Evolutionary conservation across 2,329 filamentous ascomycete species (phyloP).

Genomic region (Atkinsonella texensis): DNA sequence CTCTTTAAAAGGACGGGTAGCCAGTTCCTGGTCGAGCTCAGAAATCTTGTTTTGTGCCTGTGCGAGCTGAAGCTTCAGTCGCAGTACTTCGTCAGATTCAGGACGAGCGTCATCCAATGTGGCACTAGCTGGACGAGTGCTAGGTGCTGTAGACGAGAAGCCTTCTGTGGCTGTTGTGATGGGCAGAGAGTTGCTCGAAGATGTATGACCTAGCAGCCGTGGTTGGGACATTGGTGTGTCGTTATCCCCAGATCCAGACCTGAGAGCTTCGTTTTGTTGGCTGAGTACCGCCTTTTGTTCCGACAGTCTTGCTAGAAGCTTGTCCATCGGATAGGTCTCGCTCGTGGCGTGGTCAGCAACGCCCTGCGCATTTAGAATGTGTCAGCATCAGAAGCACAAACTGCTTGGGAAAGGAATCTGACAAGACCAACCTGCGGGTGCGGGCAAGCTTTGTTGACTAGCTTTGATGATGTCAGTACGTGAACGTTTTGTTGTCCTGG

Average conservation of each 20-base stretch:
- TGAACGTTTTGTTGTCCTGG: conserved; percentile 31
- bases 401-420: background rate
- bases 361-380: conserved; percentile 27
- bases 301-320: conserved; percentile 60
- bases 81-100: conserved; percentile 47
- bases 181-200: conserved; percentile 47
- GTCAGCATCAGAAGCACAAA: conserved; percentile 1
- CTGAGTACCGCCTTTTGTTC: conserved; percentile 53
- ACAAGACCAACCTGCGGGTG: conserved; percentile 40
- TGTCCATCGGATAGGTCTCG: conserved; percentile 51
- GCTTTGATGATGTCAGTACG: conserved; percentile 39
- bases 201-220: conserved; percentile 30
- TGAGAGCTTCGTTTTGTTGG: conserved; percentile 45
- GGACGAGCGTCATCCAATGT: conserved; percentile 29
- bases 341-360: conserved; percentile 16
- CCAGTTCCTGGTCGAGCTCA: conserved; percentile 59
- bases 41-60: conserved; percentile 58
- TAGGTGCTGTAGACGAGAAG: conserved; percentile 34
- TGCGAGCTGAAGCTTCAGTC: conserved; percentile 59
- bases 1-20: conserved; percentile 46
- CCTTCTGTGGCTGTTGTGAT: conserved; percentile 50
- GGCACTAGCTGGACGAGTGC: conserved; percentile 41
- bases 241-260: conserved; percentile 25
- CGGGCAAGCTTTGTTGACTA: conserved; percentile 40
- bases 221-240: conserved; percentile 16